A percentile compares a stretch with the other conserved stretches of the same genome.
Evolutionary conservation across 2,329 filamentous ascomycete genomes (phyloP).

Genomic region (Monosporascus sp.): DNA sequence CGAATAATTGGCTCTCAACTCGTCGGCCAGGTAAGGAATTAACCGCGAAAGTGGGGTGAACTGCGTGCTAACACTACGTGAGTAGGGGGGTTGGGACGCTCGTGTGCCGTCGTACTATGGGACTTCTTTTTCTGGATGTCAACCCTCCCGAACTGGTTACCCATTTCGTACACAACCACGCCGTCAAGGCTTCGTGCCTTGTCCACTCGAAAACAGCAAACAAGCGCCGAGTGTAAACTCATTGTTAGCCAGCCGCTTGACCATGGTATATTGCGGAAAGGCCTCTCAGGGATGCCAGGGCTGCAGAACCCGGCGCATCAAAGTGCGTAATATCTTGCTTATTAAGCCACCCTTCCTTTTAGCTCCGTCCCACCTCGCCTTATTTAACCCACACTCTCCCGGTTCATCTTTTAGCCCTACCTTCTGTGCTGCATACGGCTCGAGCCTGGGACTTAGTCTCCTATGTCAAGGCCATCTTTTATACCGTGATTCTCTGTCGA

Average conservation of each 20-base stretch:
- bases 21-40: neutral
- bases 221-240: neutral
- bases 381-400: neutral
- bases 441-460: neutral
- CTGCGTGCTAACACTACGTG: neutral
- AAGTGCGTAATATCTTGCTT: conserved; percentile 33
- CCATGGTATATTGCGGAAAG: conserved; percentile 53
- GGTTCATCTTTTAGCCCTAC: neutral
- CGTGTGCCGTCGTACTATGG: neutral
- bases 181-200: conserved; percentile 1
- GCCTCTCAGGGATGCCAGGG: conserved; percentile 50
- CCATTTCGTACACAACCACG: conserved; percentile 4
- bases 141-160: neutral
- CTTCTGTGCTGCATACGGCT: conserved; percentile 1
- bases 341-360: neutral
- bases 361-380: conserved; percentile 1
- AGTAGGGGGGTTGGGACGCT: neutral
- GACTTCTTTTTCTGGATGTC: neutral
- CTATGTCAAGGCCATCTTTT: neutral
- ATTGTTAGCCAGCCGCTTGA: conserved; percentile 1
- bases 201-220: neutral
- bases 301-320: conserved; percentile 49
- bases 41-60: neutral
- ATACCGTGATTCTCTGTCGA: conserved; percentile 1
- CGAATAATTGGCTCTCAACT: neutral